A percentile compares a stretch with the other conserved stretches of the same genome.
phyloP scores from a whole-genome alignment of 441 rosid genomes.

The Euphorbia corollata region DNA sequence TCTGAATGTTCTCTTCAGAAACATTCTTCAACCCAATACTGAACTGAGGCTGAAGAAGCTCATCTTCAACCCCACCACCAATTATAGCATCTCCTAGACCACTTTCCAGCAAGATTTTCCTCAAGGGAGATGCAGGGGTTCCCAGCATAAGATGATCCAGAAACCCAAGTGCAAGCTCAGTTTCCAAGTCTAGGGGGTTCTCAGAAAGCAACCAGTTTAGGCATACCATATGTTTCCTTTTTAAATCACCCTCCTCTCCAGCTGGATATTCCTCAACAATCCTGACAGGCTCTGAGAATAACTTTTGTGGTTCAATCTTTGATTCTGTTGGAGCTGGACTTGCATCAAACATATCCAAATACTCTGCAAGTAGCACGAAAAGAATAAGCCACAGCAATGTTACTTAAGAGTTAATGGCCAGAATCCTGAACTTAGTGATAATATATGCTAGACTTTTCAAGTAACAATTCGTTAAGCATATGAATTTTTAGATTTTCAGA shows the following conservation, averaged over 20 bases:
- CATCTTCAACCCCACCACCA: constrained; percentile 86
- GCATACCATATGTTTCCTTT: constrained; percentile 87
- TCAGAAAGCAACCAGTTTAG: constrained; percentile 90
- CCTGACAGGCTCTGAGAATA: constrained; percentile 67
- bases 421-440: constrained; percentile 3
- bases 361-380: constrained; percentile 44
- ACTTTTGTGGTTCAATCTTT: constrained; percentile 47
- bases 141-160: constrained; percentile 91
- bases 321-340: constrained; percentile 64
- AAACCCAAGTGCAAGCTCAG: constrained; percentile 76
- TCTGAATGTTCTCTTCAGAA: constrained; percentile 56
- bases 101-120: constrained; percentile 81
- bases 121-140: constrained; percentile 92
- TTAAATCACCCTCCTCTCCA: constrained; percentile 64
- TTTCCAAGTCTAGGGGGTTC: constrained; percentile 72
- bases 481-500: neutral
- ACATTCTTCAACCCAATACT: constrained; percentile 91
- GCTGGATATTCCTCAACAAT: constrained; percentile 76
- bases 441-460: neutral
- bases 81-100: constrained; percentile 89
- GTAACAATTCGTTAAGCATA: neutral
- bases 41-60: constrained; percentile 90
- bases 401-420: neutral
- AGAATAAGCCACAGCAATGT: constrained; percentile 9
- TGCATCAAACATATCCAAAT: constrained; percentile 68